phyloP scores from a whole-genome alignment of 1,139 yeast genomes.

The Hyphopichia pseudoburtonii region DNA sequence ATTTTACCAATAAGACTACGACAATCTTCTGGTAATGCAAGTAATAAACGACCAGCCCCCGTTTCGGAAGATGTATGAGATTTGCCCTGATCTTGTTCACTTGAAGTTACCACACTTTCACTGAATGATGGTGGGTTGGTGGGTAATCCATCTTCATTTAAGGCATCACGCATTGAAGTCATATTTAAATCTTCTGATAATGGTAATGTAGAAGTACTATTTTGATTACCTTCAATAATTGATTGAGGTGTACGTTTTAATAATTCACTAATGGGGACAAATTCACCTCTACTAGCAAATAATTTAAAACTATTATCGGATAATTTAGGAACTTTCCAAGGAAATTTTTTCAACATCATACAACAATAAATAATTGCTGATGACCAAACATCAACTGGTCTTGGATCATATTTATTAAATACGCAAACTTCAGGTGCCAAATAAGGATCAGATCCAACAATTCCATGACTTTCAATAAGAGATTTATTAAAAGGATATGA shows the following conservation, averaged over 20 bases:
- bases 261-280: constrained; percentile 38
- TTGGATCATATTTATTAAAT: constrained; percentile 78
- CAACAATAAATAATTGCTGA: constrained; percentile 91
- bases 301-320: constrained; percentile 80
- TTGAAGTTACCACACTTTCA: no score
- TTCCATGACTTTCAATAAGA: constrained; percentile 80
- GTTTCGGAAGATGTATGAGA: constrained; percentile 58
- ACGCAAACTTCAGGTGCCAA: constrained; percentile 93
- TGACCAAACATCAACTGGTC: constrained; percentile 96
- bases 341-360: constrained; percentile 91
- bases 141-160: no score
- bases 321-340: constrained; percentile 94
- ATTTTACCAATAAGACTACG: constrained; percentile 65
- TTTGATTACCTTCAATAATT: constrained; percentile 13
- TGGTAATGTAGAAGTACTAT: constrained; percentile 34
- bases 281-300: constrained; percentile 53
- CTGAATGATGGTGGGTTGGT: neutral
- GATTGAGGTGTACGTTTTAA: constrained; percentile 39
- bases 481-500: constrained; percentile 85
- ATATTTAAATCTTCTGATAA: constrained; percentile 3
- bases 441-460: constrained; percentile 93
- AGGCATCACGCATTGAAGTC: no score
- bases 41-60: constrained; percentile 68
- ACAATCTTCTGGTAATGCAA: constrained; percentile 69
- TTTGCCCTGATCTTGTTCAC: constrained; percentile 39